These are phyloP conservation scores for Penicillium angulare DNA, from an alignment of 495 filamentous ascomycete genomes.

Conservation along the genomic window DNA sequence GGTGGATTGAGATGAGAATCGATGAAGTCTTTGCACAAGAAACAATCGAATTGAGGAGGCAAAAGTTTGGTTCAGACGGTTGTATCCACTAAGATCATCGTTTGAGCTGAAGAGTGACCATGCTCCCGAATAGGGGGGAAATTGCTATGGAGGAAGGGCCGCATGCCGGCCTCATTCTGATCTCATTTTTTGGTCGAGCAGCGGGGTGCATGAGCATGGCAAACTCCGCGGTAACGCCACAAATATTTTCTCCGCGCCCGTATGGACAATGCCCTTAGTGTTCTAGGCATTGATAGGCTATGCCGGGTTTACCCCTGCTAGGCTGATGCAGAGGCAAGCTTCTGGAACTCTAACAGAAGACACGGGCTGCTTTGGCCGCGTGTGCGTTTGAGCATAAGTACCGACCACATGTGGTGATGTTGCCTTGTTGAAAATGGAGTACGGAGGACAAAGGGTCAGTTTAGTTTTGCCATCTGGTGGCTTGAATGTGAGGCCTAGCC, in stretches of 20 bases:
- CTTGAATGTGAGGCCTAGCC: too few species aligned
- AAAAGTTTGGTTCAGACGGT: slow-evolving; percentile 12
- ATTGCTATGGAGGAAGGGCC: too few species aligned
- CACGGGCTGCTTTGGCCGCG: slow-evolving; percentile 9
- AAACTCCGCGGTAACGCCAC: slow-evolving; percentile 7
- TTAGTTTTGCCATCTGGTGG: too few species aligned
- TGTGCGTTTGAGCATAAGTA: slow-evolving; percentile 5
- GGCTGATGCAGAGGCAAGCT: slow-evolving; percentile 17
- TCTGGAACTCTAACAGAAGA: slow-evolving; percentile 21
- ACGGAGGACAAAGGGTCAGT: too few species aligned
- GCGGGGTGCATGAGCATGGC: not conserved
- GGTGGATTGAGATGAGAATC: slow-evolving; percentile 16
- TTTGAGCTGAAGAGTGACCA: too few species aligned
- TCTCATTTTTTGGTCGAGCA: slow-evolving; percentile 1
- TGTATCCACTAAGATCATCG: slow-evolving; percentile 12
- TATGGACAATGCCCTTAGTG: not conserved
- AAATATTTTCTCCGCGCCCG: slow-evolving; percentile 8
- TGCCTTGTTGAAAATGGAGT: too few species aligned
- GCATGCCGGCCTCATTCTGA: too few species aligned
- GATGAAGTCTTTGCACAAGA: slow-evolving; percentile 13
- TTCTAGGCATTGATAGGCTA: slow-evolving; percentile 1
- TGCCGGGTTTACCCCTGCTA: not conserved
- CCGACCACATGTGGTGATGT: too few species aligned
- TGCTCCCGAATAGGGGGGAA: not conserved
- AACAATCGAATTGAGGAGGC: slow-evolving; percentile 6